A percentile compares a stretch with the other conserved stretches of the same genome.
These are phyloP conservation scores for Eucalyptus fibrosa DNA, from an alignment of 345 rosid genomes.

Conservation along the genomic window DNA sequence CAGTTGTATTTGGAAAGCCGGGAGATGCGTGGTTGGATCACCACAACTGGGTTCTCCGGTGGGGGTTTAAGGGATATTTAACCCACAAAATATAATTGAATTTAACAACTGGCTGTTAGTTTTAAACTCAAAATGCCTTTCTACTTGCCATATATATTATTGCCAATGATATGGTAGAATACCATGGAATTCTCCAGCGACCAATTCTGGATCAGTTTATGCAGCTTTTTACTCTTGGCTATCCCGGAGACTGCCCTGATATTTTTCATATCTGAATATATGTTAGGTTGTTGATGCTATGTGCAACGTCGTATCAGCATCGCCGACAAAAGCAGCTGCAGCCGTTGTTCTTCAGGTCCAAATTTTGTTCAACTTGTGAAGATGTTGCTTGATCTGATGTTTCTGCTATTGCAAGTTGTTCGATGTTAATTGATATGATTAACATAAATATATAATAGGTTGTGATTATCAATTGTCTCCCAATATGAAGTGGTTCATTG, in stretches of 20 bases:
- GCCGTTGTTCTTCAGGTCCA: constrained; percentile 95
- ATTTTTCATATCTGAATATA: not conserved
- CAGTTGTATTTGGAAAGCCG: not conserved
- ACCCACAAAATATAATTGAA: not conserved
- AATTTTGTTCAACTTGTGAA: constrained; percentile 11
- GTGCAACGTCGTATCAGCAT: constrained; percentile 86
- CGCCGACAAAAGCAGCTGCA: constrained; percentile 86
- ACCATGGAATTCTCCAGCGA: not conserved
- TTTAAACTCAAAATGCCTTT: not conserved
- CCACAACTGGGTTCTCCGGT: not conserved
- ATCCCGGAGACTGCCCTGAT: not conserved
- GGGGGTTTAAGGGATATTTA: not conserved
- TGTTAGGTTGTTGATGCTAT: constrained; percentile 85
- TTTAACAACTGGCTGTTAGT: not conserved
- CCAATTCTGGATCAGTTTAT: not conserved
- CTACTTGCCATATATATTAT: not conserved
- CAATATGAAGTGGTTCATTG: not conserved
- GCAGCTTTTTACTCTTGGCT: not conserved
- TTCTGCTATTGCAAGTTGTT: not conserved
- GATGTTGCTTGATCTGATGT: not conserved
- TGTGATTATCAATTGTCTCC: not conserved
- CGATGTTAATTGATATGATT: not conserved
- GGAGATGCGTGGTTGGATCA: not conserved
- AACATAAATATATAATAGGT: not conserved
- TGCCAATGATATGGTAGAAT: not conserved